These are phyloP conservation scores for Exsudoporus frostii DNA, from an alignment of 768 basidiomycete genomes.

Conservation along the genomic window DNA sequence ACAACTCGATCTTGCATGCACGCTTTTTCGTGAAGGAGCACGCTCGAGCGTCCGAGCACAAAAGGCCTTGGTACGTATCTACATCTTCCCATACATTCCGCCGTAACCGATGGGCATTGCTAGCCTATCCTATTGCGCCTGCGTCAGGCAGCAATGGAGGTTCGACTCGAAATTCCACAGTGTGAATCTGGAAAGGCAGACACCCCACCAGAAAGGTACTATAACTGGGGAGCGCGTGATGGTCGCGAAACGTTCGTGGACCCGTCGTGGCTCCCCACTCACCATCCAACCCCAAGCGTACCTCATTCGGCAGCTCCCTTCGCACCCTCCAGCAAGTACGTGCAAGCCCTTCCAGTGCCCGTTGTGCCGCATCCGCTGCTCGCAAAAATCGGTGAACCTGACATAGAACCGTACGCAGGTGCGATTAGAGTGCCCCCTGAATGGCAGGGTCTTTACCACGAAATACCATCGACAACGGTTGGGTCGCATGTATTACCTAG, in stretches of 20 bases:
- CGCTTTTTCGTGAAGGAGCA: slow-evolving; percentile 16
- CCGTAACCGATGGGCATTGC: background rate
- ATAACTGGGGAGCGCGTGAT: slow-evolving; percentile 35
- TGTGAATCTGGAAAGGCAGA: slow-evolving; percentile 3
- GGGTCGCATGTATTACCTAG: background rate
- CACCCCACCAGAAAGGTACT: slow-evolving; percentile 3
- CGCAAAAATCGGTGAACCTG: background rate
- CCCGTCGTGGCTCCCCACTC: background rate
- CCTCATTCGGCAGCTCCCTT: background rate
- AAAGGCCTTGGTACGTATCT: slow-evolving; percentile 39
- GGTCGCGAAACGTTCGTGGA: slow-evolving; percentile 32
- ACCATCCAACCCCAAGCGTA: background rate
- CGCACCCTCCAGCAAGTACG: background rate
- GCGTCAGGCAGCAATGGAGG: slow-evolving; percentile 40
- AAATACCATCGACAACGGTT: slow-evolving; percentile 22
- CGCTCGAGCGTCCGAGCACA: slow-evolving; percentile 46
- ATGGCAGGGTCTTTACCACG: slow-evolving; percentile 40
- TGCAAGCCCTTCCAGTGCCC: background rate
- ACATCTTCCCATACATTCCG: background rate
- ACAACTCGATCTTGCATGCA: slow-evolving; percentile 46
- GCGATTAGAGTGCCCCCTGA: slow-evolving; percentile 6
- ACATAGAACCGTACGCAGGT: background rate
- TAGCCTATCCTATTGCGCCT: slow-evolving; percentile 47
- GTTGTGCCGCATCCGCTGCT: background rate
- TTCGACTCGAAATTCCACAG: slow-evolving; percentile 19